These are phyloP conservation scores for Suhomyces tanzawaensis DNA, from an alignment of 805 yeast species.

Conservation along the genomic window DNA sequence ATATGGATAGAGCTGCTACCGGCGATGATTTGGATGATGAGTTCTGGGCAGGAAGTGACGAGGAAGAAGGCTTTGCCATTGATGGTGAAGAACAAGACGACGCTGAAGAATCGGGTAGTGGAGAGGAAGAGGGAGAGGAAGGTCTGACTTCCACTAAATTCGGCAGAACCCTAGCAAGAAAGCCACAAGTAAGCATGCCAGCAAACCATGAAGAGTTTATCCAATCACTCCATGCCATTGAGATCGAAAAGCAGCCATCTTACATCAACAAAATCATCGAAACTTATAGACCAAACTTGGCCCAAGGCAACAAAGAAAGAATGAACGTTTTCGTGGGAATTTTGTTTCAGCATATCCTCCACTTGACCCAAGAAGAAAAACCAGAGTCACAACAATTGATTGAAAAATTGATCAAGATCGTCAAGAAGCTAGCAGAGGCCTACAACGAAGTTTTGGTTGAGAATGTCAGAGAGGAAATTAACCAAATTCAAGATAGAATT, in stretches of 20 bases:
- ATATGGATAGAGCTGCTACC: conserved; percentile 47
- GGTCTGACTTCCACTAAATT: conserved; percentile 16
- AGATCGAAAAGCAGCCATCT: conserved; percentile 42
- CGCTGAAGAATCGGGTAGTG: conserved; percentile 24
- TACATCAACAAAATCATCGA: conserved; percentile 56
- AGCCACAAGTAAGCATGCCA: conserved; percentile 26
- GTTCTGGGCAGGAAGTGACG: conserved; percentile 59
- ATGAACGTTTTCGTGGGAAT: conserved; percentile 62
- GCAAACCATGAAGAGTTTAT: conserved; percentile 30
- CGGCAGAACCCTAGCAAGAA: conserved; percentile 8
- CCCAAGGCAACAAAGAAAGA: conserved; percentile 77
- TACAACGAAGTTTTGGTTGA: conserved; percentile 64
- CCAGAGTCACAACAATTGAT: conserved; percentile 18
- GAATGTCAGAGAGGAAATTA: conserved; percentile 56
- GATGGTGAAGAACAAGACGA: conserved; percentile 42
- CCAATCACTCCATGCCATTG: conserved; percentile 27
- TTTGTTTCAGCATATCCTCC: conserved; percentile 59
- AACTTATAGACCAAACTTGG: conserved; percentile 70
- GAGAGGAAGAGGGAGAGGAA: conserved; percentile 24
- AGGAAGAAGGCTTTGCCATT: conserved; percentile 45
- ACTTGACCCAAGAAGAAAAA: conserved; percentile 39
- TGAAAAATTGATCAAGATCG: conserved; percentile 42
- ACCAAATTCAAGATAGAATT: conserved; percentile 54
- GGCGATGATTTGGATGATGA: conserved; percentile 70
- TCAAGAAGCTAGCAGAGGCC: conserved; percentile 61